These are phyloP conservation scores for Myrica gale DNA, from an alignment of 306 rosid species.

Conservation along the genomic window DNA sequence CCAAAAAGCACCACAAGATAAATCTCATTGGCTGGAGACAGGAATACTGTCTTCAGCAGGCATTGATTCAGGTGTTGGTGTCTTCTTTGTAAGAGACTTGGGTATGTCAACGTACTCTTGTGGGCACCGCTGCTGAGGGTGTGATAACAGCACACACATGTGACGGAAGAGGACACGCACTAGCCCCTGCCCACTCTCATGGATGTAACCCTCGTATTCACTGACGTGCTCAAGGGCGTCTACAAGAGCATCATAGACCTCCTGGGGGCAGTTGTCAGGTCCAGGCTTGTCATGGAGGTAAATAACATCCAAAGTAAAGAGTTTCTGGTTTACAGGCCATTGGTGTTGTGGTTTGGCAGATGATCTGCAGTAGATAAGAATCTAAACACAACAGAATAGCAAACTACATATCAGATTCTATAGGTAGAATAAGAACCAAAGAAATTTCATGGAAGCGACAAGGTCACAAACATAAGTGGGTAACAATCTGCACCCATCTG, in stretches of 20 bases:
- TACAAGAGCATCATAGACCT: conserved; percentile 75
- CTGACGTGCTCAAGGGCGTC: conserved; percentile 86
- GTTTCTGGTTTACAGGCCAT: conserved; percentile 72
- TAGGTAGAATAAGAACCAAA: background rate
- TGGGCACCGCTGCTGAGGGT: conserved; percentile 86
- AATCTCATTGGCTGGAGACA: conserved; percentile 47
- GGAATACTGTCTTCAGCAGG: conserved; percentile 53
- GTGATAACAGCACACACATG: conserved; percentile 57
- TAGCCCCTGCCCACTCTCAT: conserved; percentile 88
- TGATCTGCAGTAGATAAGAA: conserved; percentile 92
- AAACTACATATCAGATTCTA: conserved; percentile 33
- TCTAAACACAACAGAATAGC: conserved; percentile 39
- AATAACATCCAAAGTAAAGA: conserved; percentile 81
- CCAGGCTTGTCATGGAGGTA: conserved; percentile 97
- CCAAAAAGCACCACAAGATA: conserved; percentile 8
- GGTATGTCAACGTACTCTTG: conserved; percentile 79
- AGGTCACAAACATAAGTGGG: background rate
- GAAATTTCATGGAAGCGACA: background rate
- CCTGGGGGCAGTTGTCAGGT: conserved; percentile 93
- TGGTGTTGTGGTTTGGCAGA: conserved; percentile 63
- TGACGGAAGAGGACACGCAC: conserved; percentile 68
- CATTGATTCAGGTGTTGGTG: conserved; percentile 49
- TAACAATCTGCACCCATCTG: conserved; percentile 4
- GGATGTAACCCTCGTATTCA: conserved; percentile 86
- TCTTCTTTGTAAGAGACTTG: conserved; percentile 63